These are phyloP conservation scores for Fomitopsis palustris DNA, from an alignment of 1,284 basidiomycete genomes.

Conservation along the genomic window DNA sequence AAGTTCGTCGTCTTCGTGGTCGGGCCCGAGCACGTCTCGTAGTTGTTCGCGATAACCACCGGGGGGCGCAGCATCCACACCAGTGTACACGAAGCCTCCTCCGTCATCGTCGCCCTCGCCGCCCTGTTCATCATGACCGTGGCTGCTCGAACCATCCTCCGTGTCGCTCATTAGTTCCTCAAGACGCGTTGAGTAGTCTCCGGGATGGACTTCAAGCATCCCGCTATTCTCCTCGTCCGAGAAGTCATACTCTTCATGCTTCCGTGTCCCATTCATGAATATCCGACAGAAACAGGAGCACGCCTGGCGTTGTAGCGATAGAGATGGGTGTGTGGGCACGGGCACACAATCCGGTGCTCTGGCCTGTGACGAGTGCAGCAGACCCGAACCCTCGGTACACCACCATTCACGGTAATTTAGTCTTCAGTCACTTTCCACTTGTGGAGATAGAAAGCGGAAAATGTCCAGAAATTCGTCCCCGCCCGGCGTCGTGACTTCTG, in stretches of 20 bases:
- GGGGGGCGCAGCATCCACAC: slow-evolving; percentile 53
- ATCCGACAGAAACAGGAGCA: neutral
- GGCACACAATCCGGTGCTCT: neutral
- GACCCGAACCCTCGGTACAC: neutral
- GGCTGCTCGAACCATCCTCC: slow-evolving; percentile 26
- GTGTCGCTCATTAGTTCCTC: slow-evolving; percentile 61
- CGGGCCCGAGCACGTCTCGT: slow-evolving; percentile 67
- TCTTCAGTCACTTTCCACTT: neutral
- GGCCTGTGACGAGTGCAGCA: neutral
- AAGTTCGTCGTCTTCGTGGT: slow-evolving; percentile 51
- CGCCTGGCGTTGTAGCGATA: slow-evolving; percentile 1
- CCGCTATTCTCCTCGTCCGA: slow-evolving; percentile 33
- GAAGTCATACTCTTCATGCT: slow-evolving; percentile 21
- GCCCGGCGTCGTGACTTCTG: slow-evolving; percentile 3
- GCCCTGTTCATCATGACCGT: slow-evolving; percentile 28
- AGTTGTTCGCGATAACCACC: slow-evolving; percentile 61
- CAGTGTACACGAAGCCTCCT: slow-evolving; percentile 68
- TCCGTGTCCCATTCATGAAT: slow-evolving; percentile 28
- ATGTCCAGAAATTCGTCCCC: neutral
- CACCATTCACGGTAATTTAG: neutral
- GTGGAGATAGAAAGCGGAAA: neutral
- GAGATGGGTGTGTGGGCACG: neutral
- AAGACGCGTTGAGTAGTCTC: slow-evolving; percentile 71
- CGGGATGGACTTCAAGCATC: slow-evolving; percentile 32
- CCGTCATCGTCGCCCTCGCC: slow-evolving; percentile 46